These are phyloP conservation scores for Ceratocystis harringtonii DNA, from an alignment of 2,329 filamentous ascomycete genomes.

Conservation along the genomic window DNA sequence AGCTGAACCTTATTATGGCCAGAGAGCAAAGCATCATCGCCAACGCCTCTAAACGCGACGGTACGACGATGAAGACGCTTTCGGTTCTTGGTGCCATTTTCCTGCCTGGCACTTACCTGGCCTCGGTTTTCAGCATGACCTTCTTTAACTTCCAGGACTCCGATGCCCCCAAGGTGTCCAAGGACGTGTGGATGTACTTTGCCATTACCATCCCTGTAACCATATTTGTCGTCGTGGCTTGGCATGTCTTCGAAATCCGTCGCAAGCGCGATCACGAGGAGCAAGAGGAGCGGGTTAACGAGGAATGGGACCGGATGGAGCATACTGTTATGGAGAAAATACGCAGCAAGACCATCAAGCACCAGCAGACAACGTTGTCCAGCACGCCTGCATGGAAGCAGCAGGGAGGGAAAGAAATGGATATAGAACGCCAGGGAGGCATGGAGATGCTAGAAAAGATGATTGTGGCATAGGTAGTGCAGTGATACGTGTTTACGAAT, in stretches of 20 bases:
- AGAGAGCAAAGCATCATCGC: conserved; percentile 44
- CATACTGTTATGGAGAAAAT: conserved; percentile 41
- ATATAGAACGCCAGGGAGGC: background rate
- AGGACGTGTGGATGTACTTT: conserved; percentile 47
- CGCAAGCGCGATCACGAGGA: conserved; percentile 34
- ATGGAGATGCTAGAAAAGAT: conserved; percentile 28
- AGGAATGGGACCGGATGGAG: conserved; percentile 42
- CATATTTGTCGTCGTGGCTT: conserved; percentile 36
- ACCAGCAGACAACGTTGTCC: conserved; percentile 35
- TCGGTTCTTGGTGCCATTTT: conserved; percentile 49
- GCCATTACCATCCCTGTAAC: conserved; percentile 45
- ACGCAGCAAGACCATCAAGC: conserved; percentile 39
- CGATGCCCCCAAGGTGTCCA: conserved; percentile 32
- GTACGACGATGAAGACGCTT: conserved; percentile 50
- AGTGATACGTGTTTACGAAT: background rate
- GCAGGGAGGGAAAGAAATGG: conserved; percentile 27
- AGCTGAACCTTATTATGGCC: conserved; percentile 48
- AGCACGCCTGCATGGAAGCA: conserved; percentile 42
- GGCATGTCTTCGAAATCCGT: conserved; percentile 38
- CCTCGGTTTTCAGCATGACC: conserved; percentile 50
- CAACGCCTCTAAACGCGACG: conserved; percentile 45
- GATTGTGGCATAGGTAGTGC: background rate
- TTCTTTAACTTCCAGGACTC: conserved; percentile 47
- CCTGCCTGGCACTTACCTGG: conserved; percentile 45
- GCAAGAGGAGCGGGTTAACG: conserved; percentile 39